Evolutionary conservation across 352 stramenopile species (phyloP), one percentile per base, ranked within the genome.

Genomic region (Pythium aphanidermatum): DNA sequence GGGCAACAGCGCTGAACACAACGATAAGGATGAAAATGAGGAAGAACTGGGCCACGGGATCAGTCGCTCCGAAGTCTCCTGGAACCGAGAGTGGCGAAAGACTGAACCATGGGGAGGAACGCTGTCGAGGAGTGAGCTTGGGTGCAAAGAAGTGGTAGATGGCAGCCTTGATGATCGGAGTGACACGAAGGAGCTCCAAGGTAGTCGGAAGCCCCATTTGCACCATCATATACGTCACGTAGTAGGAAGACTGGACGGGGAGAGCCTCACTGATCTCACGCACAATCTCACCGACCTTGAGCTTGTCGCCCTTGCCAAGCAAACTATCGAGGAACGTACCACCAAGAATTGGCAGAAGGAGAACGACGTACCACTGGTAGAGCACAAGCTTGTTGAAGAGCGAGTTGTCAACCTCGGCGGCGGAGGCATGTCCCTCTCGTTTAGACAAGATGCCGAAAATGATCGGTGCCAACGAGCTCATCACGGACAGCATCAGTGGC

Each of bases 381-480:
- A 79, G 65, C 28, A 92, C 68, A 6, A 92, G 50, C 47, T 92
- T 92, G 58, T 86, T 85, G 40, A 92, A 65, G 40, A 88, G 60
- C 34, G 81, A 92, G 5, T 71, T 67, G 30, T 74, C 52, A 14
- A 92, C 72, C 20, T 73, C 72, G 2, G 77, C 71, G 0, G 59
- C 70, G 12, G 82, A 83, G 5, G 77, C 59, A 41, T 92, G 81
- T 13, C 81, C 81, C 58, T 92, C 81, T 10, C 76, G 77, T 47
- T 86, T 85, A 27, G 78, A 90, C 24, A 92, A 40, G 26, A 88
- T 74, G 7, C 75, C 73, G 23, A 92, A 88, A 42, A 92, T 92
- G 24, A 92, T 90, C 4, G 81, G 81, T 13, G 81, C 81, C 32
- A 92, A 48, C 20, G 81, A 68, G 9, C 60, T 74, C 81, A 92